phyloP scores from a whole-genome alignment of 805 yeast species.

The Schwanniomyces polymorphus region DNA sequence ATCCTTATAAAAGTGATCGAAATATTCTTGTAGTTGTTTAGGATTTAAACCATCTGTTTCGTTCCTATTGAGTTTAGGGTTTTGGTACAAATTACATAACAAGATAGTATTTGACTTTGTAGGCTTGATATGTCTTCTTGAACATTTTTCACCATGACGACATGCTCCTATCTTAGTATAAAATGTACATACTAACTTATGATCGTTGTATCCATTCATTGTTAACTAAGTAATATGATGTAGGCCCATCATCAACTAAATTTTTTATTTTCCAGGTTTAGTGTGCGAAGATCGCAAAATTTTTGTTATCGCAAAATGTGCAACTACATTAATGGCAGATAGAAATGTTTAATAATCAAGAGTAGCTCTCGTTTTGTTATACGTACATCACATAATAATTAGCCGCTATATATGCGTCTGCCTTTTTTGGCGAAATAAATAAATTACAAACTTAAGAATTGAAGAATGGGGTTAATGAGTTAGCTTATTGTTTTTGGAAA shows the following conservation, averaged over 20 bases:
- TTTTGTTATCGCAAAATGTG: neutral
- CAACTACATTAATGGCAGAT: neutral
- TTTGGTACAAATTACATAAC: slow-evolving; percentile 62
- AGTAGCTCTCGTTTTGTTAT: no score
- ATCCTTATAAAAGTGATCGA: slow-evolving; percentile 70
- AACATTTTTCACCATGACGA: slow-evolving; percentile 87
- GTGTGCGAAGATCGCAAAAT: neutral
- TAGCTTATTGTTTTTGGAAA: neutral
- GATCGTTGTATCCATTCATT: slow-evolving; percentile 4
- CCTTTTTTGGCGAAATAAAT: neutral
- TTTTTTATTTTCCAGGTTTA: neutral
- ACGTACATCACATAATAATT: no score
- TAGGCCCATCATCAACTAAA: neutral
- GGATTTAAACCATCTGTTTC: slow-evolving; percentile 30
- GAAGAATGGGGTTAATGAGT: neutral
- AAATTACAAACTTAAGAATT: neutral
- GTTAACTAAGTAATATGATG: neutral
- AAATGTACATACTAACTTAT: slow-evolving; percentile 47
- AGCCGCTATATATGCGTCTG: no score
- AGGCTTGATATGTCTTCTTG: slow-evolving; percentile 71
- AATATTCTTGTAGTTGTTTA: slow-evolving; percentile 42
- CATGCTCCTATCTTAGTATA: slow-evolving; percentile 88
- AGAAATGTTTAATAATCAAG: no score
- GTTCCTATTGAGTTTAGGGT: slow-evolving; percentile 49
- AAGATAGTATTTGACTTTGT: slow-evolving; percentile 62